Evolutionary conservation across 805 yeast genomes (phyloP).

Genomic region (Saccharomyces kudriavzevii): DNA sequence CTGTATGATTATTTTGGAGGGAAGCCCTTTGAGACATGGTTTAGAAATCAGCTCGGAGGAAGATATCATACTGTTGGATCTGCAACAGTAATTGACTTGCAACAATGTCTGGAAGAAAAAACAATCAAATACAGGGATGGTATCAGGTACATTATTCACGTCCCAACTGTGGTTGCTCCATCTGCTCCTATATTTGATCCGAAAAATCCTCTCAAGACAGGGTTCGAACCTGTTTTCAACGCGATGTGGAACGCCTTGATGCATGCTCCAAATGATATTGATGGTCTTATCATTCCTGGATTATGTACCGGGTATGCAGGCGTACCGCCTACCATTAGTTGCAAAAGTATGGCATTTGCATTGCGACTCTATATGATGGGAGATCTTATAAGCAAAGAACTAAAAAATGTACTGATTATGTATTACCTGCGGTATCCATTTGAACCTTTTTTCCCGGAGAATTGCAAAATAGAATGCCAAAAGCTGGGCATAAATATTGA

Average conservation of each 20-base stretch:
- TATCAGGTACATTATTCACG: constrained; percentile 22
- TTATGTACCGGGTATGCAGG: constrained; percentile 30
- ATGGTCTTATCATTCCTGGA: constrained; percentile 26
- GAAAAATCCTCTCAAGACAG: constrained; percentile 13
- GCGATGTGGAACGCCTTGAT: constrained; percentile 23
- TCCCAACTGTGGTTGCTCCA: constrained; percentile 30
- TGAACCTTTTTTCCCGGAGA: constrained; percentile 13
- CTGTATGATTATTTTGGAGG: constrained; percentile 24
- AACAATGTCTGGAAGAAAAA: constrained; percentile 4
- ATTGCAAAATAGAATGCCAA: constrained; percentile 18
- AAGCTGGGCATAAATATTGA: constrained; percentile 13
- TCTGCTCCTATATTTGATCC: constrained; percentile 11
- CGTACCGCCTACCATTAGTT: constrained; percentile 20
- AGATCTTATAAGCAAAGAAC: constrained; percentile 13
- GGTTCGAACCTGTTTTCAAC: constrained; percentile 25
- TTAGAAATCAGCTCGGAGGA: constrained; percentile 16
- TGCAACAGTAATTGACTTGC: constrained; percentile 17
- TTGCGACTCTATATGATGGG: constrained; percentile 16
- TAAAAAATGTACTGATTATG: constrained; percentile 23
- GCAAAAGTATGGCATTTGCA: constrained; percentile 27
- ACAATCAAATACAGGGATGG: constrained; percentile 4
- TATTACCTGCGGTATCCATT: constrained; percentile 19
- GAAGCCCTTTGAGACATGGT: constrained; percentile 23
- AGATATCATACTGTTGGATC: constrained; percentile 23
- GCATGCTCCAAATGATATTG: constrained; percentile 15